A percentile compares a stretch with the other conserved stretches of the same genome.
Evolutionary conservation across 1,139 yeast genomes (phyloP).

Genomic region (Kurtzmaniella quercitrusa): DNA sequence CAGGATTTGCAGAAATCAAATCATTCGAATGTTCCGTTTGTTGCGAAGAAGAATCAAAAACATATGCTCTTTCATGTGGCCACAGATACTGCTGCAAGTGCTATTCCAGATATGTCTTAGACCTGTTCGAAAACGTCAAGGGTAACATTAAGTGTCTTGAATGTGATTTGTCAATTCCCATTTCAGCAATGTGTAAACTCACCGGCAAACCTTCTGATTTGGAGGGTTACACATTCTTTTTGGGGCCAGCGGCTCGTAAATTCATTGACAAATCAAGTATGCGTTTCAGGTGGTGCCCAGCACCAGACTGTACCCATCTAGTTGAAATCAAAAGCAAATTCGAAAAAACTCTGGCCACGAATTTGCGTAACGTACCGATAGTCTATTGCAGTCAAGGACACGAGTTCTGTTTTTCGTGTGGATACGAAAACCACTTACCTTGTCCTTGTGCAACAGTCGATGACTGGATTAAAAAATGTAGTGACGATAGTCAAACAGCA

Average conservation of each 20-base stretch:
- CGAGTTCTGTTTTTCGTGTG: conserved; percentile 78
- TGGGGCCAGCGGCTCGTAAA: conserved; percentile 34
- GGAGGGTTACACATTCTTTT: conserved; percentile 10
- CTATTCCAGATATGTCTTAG: conserved; percentile 55
- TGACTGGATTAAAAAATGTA: conserved; percentile 75
- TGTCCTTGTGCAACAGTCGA: conserved; percentile 70
- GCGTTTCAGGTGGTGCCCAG: conserved; percentile 75
- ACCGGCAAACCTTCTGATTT: neutral
- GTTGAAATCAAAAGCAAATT: conserved; percentile 45
- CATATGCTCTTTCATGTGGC: conserved; percentile 60
- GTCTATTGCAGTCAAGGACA: conserved; percentile 69
- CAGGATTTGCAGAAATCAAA: neutral
- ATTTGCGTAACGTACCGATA: conserved; percentile 41
- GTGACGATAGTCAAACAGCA: conserved; percentile 84
- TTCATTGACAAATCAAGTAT: conserved; percentile 50
- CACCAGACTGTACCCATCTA: conserved; percentile 71
- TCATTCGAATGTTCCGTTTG: conserved; percentile 60
- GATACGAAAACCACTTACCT: conserved; percentile 76
- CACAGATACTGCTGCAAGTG: conserved; percentile 71
- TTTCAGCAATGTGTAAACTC: conserved; percentile 16
- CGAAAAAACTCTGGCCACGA: conserved; percentile 29
- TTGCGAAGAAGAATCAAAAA: conserved; percentile 48
- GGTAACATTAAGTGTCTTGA: conserved; percentile 56
- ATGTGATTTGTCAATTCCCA: conserved; percentile 33
- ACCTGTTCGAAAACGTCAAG: conserved; percentile 45